Percentiles rank a stretch among this genome's conserved stretches.
Evolutionary conservation across 2,329 filamentous ascomycete genomes (phyloP).

Genomic region (Teratosphaeria nubilosa): DNA sequence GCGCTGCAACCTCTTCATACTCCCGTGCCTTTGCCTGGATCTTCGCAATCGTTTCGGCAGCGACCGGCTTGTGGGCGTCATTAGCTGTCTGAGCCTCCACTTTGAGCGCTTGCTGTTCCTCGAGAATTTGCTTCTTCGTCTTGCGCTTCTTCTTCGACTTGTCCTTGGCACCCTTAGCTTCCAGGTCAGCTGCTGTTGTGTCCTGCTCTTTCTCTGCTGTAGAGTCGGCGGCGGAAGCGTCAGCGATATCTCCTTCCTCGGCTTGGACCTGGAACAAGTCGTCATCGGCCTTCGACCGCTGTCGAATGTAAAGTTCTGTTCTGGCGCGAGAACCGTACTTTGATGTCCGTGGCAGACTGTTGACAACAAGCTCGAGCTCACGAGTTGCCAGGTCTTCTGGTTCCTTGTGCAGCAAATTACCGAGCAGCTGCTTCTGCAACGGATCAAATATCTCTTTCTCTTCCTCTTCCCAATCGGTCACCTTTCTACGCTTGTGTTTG

Average conservation of each 20-base stretch:
- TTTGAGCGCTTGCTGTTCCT: slow-evolving; percentile 55
- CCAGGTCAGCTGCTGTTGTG: slow-evolving; percentile 15
- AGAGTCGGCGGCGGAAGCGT: slow-evolving; percentile 19
- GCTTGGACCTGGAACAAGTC: slow-evolving; percentile 61
- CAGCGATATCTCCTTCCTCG: slow-evolving; percentile 34
- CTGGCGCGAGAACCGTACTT: slow-evolving; percentile 66
- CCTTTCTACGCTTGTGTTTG: slow-evolving; percentile 36
- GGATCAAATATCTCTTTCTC: slow-evolving; percentile 40
- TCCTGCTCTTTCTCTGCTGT: slow-evolving; percentile 13
- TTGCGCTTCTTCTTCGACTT: slow-evolving; percentile 53
- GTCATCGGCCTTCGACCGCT: slow-evolving; percentile 76
- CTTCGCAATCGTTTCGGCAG: slow-evolving; percentile 28
- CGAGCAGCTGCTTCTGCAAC: slow-evolving; percentile 36
- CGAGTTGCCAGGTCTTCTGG: slow-evolving; percentile 61
- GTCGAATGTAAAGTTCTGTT: slow-evolving; percentile 59
- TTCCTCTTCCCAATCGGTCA: slow-evolving; percentile 37
- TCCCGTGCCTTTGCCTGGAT: slow-evolving; percentile 28
- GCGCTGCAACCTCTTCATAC: slow-evolving; percentile 39
- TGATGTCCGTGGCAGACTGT: slow-evolving; percentile 45
- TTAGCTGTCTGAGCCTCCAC: slow-evolving; percentile 23
- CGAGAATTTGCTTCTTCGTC: slow-evolving; percentile 67
- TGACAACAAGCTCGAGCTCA: slow-evolving; percentile 45
- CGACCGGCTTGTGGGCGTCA: slow-evolving; percentile 15
- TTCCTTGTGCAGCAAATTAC: slow-evolving; percentile 45
- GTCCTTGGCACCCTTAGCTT: slow-evolving; percentile 27